Evolutionary conservation across 768 basidiomycete genomes (phyloP).

Genomic region (Auriscalpium orientale): DNA sequence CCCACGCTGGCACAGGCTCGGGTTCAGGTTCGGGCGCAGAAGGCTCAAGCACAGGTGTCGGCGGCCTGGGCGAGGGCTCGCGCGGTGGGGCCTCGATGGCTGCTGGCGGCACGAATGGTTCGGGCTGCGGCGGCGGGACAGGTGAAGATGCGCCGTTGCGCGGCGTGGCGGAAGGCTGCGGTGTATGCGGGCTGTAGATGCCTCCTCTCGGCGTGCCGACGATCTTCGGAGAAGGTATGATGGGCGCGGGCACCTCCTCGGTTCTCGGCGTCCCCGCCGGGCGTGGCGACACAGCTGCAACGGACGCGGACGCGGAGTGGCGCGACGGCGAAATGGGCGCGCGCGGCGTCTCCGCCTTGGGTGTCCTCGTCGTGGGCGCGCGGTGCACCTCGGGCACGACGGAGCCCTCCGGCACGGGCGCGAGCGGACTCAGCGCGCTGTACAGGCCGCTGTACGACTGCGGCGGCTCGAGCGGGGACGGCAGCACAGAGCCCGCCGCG

Average conservation of each 20-base stretch:
- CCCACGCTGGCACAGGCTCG: not conserved
- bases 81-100: slow-evolving; percentile 5
- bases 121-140: not conserved
- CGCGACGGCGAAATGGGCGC: slow-evolving; percentile 5
- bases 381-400: slow-evolving; percentile 7
- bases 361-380: slow-evolving; percentile 6
- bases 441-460: slow-evolving; percentile 16
- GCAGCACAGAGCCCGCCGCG: slow-evolving; percentile 6
- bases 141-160: not conserved
- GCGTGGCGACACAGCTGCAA: slow-evolving; percentile 3
- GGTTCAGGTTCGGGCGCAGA: not conserved
- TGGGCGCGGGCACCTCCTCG: not conserved
- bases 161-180: not conserved
- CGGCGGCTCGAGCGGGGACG: slow-evolving; percentile 23
- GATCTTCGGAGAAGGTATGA: not conserved
- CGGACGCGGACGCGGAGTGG: not conserved
- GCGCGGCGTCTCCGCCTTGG: slow-evolving; percentile 13
- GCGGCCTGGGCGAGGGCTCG: not conserved
- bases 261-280: slow-evolving; percentile 7
- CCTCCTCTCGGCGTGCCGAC: not conserved
- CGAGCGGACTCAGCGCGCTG: slow-evolving; percentile 19
- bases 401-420: slow-evolving; percentile 12
- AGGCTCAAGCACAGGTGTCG: not conserved
- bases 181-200: not conserved
- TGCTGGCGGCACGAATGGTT: not conserved